A percentile compares a stretch with the other conserved stretches of the same genome.
phyloP scores from a whole-genome alignment of 164 flowering plant genomes.

The Kalanchoe fedtschenkoi region DNA sequence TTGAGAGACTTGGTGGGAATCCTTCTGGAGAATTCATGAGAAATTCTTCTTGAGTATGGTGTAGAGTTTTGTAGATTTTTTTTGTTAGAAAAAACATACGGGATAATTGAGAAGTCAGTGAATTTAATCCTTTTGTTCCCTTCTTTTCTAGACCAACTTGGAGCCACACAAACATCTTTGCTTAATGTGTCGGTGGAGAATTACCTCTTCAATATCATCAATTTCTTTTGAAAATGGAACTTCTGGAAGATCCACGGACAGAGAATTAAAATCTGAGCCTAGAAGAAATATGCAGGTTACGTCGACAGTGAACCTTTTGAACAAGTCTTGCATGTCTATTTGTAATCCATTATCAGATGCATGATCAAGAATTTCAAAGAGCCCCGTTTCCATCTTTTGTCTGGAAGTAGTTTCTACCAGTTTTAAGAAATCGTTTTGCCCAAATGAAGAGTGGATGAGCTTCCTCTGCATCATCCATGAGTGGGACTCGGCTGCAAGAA shows the following conservation, averaged over 20 bases:
- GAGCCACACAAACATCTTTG: no score
- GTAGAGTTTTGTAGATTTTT: no score
- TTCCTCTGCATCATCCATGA: constrained; percentile 16
- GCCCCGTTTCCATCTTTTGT: constrained; percentile 20
- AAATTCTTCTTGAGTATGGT: no score
- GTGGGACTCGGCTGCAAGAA: constrained; percentile 20
- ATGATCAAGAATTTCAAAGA: constrained; percentile 24
- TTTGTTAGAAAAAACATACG: no score
- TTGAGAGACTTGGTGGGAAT: no score
- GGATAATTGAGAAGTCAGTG: no score
- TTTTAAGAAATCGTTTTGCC: neutral
- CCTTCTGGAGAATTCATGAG: no score
- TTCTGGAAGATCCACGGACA: constrained; percentile 1
- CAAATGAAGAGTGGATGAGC: constrained; percentile 5
- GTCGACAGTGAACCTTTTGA: constrained; percentile 28
- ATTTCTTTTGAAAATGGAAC: constrained; percentile 20
- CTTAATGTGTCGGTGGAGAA: no score
- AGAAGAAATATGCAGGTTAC: constrained; percentile 14
- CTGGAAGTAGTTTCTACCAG: constrained; percentile 3
- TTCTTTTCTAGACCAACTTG: no score
- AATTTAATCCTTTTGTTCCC: no score
- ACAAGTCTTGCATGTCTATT: constrained; percentile 34
- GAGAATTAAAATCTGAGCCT: constrained; percentile 28
- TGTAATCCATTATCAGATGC: neutral
- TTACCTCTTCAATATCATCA: constrained; percentile 15